Percentiles rank a stretch among this genome's conserved stretches.
Evolutionary conservation across 2,329 filamentous ascomycete species (phyloP).

Genomic region (Trichoderma semiorbis): DNA sequence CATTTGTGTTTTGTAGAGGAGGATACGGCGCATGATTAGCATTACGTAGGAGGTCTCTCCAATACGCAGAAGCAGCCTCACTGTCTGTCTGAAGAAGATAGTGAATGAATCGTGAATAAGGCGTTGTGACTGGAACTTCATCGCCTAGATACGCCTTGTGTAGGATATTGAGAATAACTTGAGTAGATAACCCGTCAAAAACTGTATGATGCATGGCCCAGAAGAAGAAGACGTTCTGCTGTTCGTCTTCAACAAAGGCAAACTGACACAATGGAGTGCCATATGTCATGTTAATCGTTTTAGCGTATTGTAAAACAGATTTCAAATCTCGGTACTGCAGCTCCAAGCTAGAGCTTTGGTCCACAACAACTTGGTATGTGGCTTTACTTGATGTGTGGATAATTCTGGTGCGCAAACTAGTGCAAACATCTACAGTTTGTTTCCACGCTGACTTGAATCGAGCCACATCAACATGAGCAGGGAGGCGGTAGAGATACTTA

Average conservation of each 20-base stretch:
- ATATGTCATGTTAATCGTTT: background rate
- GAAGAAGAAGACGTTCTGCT: background rate
- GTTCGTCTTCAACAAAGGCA: background rate
- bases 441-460: slow-evolving; percentile 26
- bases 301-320: background rate
- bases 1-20: background rate
- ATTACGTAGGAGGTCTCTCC: background rate
- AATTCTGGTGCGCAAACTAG: slow-evolving; percentile 12
- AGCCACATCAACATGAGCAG: background rate
- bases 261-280: background rate
- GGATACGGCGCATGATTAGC: background rate
- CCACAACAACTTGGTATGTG: background rate
- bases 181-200: slow-evolving; percentile 4
- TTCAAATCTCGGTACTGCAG: background rate
- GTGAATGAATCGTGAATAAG: background rate
- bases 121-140: background rate
- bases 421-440: background rate
- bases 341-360: background rate
- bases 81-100: background rate
- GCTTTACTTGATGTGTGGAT: background rate
- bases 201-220: slow-evolving; percentile 1
- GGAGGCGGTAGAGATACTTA: background rate
- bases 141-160: background rate
- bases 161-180: background rate
- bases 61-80: background rate